Conservation (phyloP, 176 grass and related monocot species). For the Poa annua region DNA sequence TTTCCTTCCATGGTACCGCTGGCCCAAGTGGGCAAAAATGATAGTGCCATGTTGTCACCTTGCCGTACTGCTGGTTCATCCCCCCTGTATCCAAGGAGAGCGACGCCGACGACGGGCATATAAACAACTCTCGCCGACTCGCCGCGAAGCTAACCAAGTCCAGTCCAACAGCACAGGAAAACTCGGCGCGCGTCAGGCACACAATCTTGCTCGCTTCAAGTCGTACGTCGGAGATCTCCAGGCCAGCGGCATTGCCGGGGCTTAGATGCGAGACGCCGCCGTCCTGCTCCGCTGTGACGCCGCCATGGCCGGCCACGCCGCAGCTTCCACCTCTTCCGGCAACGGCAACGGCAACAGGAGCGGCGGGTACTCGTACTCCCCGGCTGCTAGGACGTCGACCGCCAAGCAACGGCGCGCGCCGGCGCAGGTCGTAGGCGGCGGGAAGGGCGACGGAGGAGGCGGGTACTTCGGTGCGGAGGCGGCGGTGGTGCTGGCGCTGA, state of each 20-base stretch:
- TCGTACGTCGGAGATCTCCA: background rate
- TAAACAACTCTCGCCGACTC: background rate
- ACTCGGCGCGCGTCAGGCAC: background rate
- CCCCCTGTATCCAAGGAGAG: conserved; percentile 16
- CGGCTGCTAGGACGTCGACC: background rate
- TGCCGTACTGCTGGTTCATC: background rate
- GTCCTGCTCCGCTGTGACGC: background rate
- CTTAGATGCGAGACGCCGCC: conserved; percentile 37
- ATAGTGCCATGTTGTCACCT: background rate
- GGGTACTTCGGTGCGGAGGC: conserved; percentile 42
- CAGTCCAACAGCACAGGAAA: background rate
- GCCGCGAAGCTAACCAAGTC: background rate
- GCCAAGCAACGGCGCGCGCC: background rate
- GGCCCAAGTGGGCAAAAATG: background rate
- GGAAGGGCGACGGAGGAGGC: background rate
- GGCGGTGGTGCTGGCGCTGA: conserved; percentile 40
- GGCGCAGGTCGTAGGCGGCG: background rate
- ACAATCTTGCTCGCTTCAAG: background rate
- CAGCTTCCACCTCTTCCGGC: background rate
- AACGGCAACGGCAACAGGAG: background rate
- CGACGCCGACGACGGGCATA: background rate
- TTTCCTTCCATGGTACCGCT: background rate
- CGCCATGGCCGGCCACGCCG: conserved; percentile 15
- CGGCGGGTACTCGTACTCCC: background rate
- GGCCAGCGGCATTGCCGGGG: background rate